These are phyloP conservation scores for Spathaspora gorwiae DNA, from an alignment of 805 yeast species.

Conservation along the genomic window DNA sequence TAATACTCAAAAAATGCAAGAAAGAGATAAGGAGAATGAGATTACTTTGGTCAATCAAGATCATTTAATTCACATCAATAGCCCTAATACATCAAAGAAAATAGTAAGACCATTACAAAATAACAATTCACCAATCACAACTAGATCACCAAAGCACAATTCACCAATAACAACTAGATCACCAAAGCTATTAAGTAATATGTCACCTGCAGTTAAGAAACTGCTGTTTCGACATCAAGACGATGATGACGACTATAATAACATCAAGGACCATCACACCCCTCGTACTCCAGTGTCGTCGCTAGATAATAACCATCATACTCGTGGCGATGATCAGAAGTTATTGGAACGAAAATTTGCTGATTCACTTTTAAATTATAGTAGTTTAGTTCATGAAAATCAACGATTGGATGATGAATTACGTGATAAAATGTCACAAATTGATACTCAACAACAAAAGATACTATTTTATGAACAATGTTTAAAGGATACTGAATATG, in stretches of 20 bases:
- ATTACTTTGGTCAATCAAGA: background rate
- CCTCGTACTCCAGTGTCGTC: too few relatives aligned
- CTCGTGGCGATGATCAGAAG: conserved; percentile 2
- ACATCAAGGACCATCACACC: too few relatives aligned
- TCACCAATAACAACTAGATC: background rate
- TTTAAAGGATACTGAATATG: conserved; percentile 24
- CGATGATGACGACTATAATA: background rate
- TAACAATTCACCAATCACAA: too few relatives aligned
- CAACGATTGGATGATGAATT: conserved; percentile 30
- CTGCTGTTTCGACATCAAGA: background rate
- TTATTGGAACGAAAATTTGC: conserved; percentile 20
- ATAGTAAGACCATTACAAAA: background rate
- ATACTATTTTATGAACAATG: conserved; percentile 22
- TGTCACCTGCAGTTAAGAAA: background rate
- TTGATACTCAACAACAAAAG: conserved; percentile 24
- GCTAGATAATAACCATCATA: background rate
- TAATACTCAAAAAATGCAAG: background rate
- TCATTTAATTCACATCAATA: background rate
- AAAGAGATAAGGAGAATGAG: conserved; percentile 3
- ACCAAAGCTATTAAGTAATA: too few relatives aligned
- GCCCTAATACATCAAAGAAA: background rate
- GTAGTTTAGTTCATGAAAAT: conserved; percentile 21
- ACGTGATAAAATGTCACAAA: conserved; percentile 15
- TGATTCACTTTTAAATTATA: conserved; percentile 26
- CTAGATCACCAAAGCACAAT: background rate